Percentiles rank a stretch among this genome's conserved stretches.
Conservation (phyloP, 2,329 filamentous ascomycete genomes). For the Fusarium metavorans region DNA sequence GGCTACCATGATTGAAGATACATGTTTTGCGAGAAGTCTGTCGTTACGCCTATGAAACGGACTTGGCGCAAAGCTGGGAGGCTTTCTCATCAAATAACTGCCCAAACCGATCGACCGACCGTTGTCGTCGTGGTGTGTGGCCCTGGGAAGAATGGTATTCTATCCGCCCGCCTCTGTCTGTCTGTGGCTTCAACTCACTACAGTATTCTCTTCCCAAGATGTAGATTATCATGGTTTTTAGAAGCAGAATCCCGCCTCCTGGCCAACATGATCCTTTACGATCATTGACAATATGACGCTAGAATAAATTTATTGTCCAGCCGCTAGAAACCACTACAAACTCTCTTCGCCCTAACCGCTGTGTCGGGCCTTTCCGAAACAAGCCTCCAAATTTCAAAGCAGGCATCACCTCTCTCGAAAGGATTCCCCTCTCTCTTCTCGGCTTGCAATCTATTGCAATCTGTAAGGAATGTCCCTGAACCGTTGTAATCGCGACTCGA, state of each 20-base stretch:
- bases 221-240: background rate
- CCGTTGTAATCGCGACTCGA: background rate
- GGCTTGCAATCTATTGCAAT: background rate
- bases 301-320: background rate
- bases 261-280: background rate
- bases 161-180: background rate
- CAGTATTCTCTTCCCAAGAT: background rate
- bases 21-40: background rate
- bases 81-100: background rate
- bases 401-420: background rate
- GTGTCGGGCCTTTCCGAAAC: background rate
- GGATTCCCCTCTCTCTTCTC: background rate
- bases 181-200: background rate
- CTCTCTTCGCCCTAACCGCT: background rate
- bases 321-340: background rate
- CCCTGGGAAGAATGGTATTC: background rate
- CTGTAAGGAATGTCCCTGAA: background rate
- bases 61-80: background rate
- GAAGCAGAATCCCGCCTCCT: background rate
- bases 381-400: background rate
- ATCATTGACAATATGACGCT: background rate
- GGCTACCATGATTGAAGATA: background rate
- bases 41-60: background rate
- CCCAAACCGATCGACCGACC: background rate
- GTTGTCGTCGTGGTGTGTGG: background rate